phyloP scores from a whole-genome alignment of 306 rosid genomes.

The Glycine tomentella region DNA sequence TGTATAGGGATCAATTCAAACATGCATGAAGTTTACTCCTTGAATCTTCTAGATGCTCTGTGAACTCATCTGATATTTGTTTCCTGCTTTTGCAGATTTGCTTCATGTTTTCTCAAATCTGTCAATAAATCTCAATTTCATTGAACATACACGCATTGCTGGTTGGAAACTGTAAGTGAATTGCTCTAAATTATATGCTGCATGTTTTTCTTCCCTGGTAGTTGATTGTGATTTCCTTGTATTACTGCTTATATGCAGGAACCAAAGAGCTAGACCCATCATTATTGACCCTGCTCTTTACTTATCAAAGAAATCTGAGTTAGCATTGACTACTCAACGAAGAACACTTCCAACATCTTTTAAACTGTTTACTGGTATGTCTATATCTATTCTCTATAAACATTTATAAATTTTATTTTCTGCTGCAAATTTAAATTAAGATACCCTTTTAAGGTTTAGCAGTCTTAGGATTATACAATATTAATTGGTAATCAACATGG shows the following conservation, averaged over 20 bases:
- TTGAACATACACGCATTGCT: conserved; percentile 71
- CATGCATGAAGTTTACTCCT: conserved; percentile 15
- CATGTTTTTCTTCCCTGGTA: neutral
- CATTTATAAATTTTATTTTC: conserved; percentile 12
- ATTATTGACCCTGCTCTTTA: conserved; percentile 68
- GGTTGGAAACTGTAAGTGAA: conserved; percentile 95
- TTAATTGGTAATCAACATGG: conserved; percentile 11
- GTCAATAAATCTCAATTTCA: conserved; percentile 85
- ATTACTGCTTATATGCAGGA: conserved; percentile 56
- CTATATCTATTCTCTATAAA: neutral
- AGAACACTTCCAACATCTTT: conserved; percentile 82
- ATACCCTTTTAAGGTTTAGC: conserved; percentile 21
- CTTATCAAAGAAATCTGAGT: conserved; percentile 73
- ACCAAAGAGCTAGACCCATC: conserved; percentile 92
- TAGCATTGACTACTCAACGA: conserved; percentile 82
- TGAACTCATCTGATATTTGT: conserved; percentile 42
- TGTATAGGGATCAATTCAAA: neutral
- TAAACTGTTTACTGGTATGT: conserved; percentile 79
- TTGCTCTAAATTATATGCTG: neutral
- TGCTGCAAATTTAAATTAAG: neutral
- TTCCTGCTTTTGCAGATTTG: conserved; percentile 72
- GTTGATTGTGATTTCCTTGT: conserved; percentile 35
- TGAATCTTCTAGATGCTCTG: conserved; percentile 15
- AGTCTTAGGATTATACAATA: conserved; percentile 15
- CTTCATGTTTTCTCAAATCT: conserved; percentile 85